Base-by-base conservation (phyloP, 129 eudicot species). In the Helianthus tuberosus region DNA sequence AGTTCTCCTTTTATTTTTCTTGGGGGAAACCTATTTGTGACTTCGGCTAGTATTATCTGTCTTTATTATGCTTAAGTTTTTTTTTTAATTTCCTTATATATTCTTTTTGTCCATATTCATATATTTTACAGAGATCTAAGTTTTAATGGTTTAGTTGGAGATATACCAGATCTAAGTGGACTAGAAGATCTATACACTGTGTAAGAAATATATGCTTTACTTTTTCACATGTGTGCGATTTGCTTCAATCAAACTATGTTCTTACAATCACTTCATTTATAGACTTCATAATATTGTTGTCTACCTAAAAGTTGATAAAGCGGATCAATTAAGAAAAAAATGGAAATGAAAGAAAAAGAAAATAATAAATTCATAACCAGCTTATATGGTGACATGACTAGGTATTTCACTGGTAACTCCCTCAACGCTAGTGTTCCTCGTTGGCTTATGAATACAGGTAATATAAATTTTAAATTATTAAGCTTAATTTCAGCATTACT, bases 51-150 rank as follows among this genome's bases (percentile, higher is more conserved):
- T 27, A 27, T 27, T 38, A 15, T 62, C 15, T 29, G 32, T 7
- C 13, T 12, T 62, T 35, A 15, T 39, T 35, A 15, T 39, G 46
- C 46, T 39, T 8, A 39, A 39, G 46, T 5, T 39, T 39, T 39
- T 39, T 20, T 20, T 39, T 39, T 39, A 39, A 8, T 1, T 39
- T 8, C 8, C 46, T 39, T 5, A 38, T 39, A 39, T 39, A 39
- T 39, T 39, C 46, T 39, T 39, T 39, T 39, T 6, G 46, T 39
- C 46, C 8, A 39, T 39, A 39, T 1, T 20, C 14, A 27, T 27
- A 27, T 25, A 68, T 11, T 47, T 25, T 10, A 77, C 86, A 89
- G 96, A 61, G 92, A 89, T 72, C 89, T 89, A 8, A 89, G 96
- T 63, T 86, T 89, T 48, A 89, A 89, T 77, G 82, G 68, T 9